phyloP scores from a whole-genome alignment of 2,329 filamentous ascomycete genomes.

The Beauveria bassiana region DNA sequence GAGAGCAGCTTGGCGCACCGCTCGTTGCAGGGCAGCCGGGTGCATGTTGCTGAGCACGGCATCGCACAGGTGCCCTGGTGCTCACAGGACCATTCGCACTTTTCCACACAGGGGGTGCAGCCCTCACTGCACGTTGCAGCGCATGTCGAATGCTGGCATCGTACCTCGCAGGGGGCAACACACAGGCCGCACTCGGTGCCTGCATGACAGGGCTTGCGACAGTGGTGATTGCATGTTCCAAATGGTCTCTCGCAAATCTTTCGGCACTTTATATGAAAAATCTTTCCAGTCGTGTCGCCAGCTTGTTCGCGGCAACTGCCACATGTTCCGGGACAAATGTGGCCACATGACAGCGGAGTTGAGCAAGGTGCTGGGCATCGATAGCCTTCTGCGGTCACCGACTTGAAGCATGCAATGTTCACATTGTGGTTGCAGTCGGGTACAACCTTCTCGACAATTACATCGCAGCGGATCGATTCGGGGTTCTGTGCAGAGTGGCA shows the following conservation, averaged over 20 bases:
- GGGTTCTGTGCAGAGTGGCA: conserved; percentile 10
- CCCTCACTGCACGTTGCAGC: conserved; percentile 44
- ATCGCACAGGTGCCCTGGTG: conserved; percentile 41
- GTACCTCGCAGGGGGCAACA: conserved; percentile 47
- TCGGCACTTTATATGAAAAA: conserved; percentile 28
- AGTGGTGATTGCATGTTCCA: conserved; percentile 50
- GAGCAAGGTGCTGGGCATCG: conserved; percentile 18
- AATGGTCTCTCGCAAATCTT: conserved; percentile 40
- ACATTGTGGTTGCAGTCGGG: conserved; percentile 10
- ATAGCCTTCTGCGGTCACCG: conserved; percentile 10
- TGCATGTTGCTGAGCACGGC: conserved; percentile 58
- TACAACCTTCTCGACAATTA: conserved; percentile 4
- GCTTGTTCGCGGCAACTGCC: conserved; percentile 7
- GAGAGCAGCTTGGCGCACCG: conserved; percentile 44
- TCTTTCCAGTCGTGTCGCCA: conserved; percentile 11
- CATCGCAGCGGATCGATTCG: not conserved
- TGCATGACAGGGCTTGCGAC: conserved; percentile 21
- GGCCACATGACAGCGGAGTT: conserved; percentile 31
- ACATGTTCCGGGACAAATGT: conserved; percentile 14
- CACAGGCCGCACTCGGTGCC: conserved; percentile 37
- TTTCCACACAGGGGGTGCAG: conserved; percentile 51
- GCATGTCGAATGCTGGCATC: conserved; percentile 50
- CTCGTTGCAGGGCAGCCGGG: conserved; percentile 54
- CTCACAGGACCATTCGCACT: conserved; percentile 43
- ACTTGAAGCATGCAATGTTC: conserved; percentile 3